Evolutionary conservation across 805 yeast genomes (phyloP), one percentile per base, ranked within the genome.

Genomic region (Saturnispora saitoi): DNA sequence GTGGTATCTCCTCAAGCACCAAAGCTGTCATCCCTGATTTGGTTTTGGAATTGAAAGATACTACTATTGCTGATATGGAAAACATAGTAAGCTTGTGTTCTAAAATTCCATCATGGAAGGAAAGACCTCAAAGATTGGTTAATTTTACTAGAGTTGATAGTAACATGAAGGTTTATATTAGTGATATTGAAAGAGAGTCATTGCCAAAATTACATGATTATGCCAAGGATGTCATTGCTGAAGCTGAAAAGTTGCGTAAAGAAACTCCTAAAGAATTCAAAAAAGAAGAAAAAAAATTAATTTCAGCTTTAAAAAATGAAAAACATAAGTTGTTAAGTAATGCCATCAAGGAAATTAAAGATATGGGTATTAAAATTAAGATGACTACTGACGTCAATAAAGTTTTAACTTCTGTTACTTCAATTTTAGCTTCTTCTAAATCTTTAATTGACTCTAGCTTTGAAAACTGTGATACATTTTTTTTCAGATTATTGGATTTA

Each of bases 281-380:
- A 4, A 87, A 90, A 47, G 95, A 85, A 34, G 81, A 78, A 54
- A 88, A 89, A 66, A 84, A 84, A 61, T 59, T 70, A 1, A 65
- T 83, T 34, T 81, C 89, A 2, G 73, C 87, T 6, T 70, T 93
- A 64, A 86, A 83, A 58, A 74, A 82, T n/a, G 91, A 87, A 58
- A 93, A 93, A 66, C 72, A 81, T 51, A 84, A 83, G 54, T 65
- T 89, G 6, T 68, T 95, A 47, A 84, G 93, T 65, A 87, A 82
- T 49, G 76, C 89, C 0, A 66, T 93, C 51, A 80, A 80, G 53
- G 93, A 86, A 54, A 67, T 91, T 47, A 77, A 80, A 60, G 69
- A 80, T 50, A 78, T 86, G 60, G 99, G 99, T 1, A 65, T 93
- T 54, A 83, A 79, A 56, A 69, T 81, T 3, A 76, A 76, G 24